A percentile compares a stretch with the other conserved stretches of the same genome.
Evolutionary conservation across 2,329 filamentous ascomycete genomes (phyloP).

Genomic region (Elsinoe australis): DNA sequence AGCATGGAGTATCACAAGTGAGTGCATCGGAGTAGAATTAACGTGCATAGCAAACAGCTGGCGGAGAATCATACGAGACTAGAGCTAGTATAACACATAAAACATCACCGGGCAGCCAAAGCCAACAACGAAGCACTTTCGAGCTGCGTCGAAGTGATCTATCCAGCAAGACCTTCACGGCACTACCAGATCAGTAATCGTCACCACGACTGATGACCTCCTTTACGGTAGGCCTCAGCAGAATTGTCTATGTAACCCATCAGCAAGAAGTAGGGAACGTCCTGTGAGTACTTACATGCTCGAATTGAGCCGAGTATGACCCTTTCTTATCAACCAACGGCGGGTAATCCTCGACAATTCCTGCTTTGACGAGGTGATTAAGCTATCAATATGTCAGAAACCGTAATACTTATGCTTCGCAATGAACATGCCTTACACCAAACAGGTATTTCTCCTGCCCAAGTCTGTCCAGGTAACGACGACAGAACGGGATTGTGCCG

Average conservation of each 20-base stretch:
- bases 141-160: too few relatives aligned
- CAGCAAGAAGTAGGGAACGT: not conserved
- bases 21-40: too few relatives aligned
- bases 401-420: constrained; percentile 10
- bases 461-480: constrained; percentile 84
- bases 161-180: too few relatives aligned
- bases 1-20: too few relatives aligned
- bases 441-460: constrained; percentile 91
- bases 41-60: too few relatives aligned
- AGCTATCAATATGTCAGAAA: constrained; percentile 54
- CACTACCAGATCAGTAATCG: too few relatives aligned
- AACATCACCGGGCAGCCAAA: too few relatives aligned
- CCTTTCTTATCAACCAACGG: constrained; percentile 88
- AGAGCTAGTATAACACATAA: too few relatives aligned
- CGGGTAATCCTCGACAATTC: constrained; percentile 84
- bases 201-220: constrained; percentile 36
- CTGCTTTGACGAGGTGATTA: constrained; percentile 74
- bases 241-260: constrained; percentile 40
- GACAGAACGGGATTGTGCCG: constrained; percentile 82
- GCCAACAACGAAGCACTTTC: too few relatives aligned
- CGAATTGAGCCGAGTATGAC: constrained; percentile 87
- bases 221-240: constrained; percentile 34
- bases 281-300: constrained; percentile 62
- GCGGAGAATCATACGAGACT: too few relatives aligned
- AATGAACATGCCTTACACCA: constrained; percentile 49